phyloP scores from a whole-genome alignment of 805 yeast species.

The Saccharomycopsis javanensis region DNA sequence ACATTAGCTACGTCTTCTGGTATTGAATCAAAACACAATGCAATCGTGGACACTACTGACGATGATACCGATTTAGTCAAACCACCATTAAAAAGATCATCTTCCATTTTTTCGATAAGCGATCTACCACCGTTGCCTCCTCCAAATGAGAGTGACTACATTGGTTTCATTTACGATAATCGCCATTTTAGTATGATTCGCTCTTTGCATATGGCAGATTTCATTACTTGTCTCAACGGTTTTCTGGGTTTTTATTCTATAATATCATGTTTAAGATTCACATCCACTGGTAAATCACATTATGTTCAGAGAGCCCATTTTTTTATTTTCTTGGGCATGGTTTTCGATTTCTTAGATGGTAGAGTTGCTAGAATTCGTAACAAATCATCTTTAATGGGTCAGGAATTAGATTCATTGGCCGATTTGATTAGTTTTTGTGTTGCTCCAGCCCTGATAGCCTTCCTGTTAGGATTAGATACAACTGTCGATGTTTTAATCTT shows the following conservation, averaged over 20 bases:
- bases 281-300: constrained; percentile 56
- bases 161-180: constrained; percentile 69
- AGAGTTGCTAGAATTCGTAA: constrained; percentile 90
- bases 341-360: constrained; percentile 95
- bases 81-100: constrained; percentile 18
- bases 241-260: constrained; percentile 89
- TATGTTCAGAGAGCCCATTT: constrained; percentile 83
- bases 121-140: constrained; percentile 47
- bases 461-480: constrained; percentile 80
- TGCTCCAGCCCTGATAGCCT: constrained; percentile 90
- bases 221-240: constrained; percentile 88
- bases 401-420: constrained; percentile 93
- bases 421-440: constrained; percentile 93
- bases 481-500: constrained; percentile 70
- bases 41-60: neutral
- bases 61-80: constrained; percentile 4
- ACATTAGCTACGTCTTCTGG: neutral
- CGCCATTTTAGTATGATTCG: constrained; percentile 82
- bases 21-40: neutral
- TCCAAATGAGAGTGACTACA: constrained; percentile 68
- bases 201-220: constrained; percentile 90
- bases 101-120: constrained; percentile 17
- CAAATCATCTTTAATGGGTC: constrained; percentile 90
- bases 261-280: constrained; percentile 73
- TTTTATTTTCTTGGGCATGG: constrained; percentile 81